Conservation (phyloP, 1,139 yeast species). For the Kodamaea anthophila region DNA sequence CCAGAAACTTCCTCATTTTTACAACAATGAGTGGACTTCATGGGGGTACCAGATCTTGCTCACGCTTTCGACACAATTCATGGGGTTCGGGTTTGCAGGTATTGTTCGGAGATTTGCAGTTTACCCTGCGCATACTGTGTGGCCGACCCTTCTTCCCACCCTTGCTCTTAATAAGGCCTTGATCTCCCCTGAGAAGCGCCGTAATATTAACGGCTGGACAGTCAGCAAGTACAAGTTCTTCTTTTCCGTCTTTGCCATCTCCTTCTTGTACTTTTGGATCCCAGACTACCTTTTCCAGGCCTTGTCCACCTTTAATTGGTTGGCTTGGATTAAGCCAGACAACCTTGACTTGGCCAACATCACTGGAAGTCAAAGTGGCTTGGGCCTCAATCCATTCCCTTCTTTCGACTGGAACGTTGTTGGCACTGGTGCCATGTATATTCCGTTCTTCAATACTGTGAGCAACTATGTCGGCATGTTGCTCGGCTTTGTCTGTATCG, state of each 20-base stretch:
- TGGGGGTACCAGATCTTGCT: constrained; percentile 21
- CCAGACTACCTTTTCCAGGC: constrained; percentile 14
- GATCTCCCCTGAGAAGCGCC: constrained; percentile 11
- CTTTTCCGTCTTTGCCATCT: constrained; percentile 8
- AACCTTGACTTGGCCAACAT: constrained; percentile 13
- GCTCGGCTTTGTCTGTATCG: constrained; percentile 10
- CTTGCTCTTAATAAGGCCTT: constrained; percentile 16
- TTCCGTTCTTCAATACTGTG: constrained; percentile 11
- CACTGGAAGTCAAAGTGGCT: constrained; percentile 12
- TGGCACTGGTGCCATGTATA: constrained; percentile 3
- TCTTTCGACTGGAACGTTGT: constrained; percentile 15
- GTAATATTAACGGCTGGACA: constrained; percentile 14
- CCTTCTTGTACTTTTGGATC: constrained; percentile 15
- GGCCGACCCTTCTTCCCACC: constrained; percentile 18
- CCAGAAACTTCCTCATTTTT: constrained; percentile 21
- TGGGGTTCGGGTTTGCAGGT: constrained; percentile 20
- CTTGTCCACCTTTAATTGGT: constrained; percentile 15
- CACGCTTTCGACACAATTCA: constrained; percentile 15
- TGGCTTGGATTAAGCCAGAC: constrained; percentile 16
- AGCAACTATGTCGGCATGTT: constrained; percentile 11
- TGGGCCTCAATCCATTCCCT: constrained; percentile 15
- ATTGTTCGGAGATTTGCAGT: constrained; percentile 19
- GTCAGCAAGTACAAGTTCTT: constrained; percentile 13
- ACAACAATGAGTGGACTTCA: constrained; percentile 33
- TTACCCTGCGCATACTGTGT: constrained; percentile 19